phyloP scores from a whole-genome alignment of 768 basidiomycete species.

The Boletus rufocinnamomeus region DNA sequence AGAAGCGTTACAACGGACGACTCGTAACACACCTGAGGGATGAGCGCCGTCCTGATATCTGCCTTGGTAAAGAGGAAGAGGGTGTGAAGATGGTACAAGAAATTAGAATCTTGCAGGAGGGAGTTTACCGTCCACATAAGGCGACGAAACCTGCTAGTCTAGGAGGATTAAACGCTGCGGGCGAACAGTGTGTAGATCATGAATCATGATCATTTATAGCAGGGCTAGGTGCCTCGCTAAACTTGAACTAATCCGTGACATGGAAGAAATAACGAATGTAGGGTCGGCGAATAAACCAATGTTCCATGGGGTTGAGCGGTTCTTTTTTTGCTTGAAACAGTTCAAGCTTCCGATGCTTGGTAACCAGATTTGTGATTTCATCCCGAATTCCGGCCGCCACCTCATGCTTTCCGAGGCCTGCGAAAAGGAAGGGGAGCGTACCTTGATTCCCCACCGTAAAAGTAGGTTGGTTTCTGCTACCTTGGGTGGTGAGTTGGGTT shows the following conservation, averaged over 20 bases:
- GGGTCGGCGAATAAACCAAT: too few species aligned
- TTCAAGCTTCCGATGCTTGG: too few species aligned
- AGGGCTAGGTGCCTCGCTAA: not conserved
- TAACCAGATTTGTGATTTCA: not conserved
- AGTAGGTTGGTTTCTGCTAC: not conserved
- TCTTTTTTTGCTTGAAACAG: not conserved
- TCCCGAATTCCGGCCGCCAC: not conserved
- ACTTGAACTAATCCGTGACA: not conserved
- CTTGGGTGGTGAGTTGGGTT: not conserved
- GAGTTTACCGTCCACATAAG: constrained; percentile 1
- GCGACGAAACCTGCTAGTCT: not conserved
- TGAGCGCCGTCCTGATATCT: constrained; percentile 19
- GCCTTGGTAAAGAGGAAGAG: constrained; percentile 28
- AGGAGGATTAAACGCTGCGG: not conserved
- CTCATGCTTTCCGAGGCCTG: not conserved
- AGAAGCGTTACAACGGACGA: not conserved
- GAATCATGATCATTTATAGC: constrained; percentile 10
- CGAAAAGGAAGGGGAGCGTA: not conserved
- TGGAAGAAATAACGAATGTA: not conserved
- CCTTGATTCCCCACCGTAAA: not conserved
- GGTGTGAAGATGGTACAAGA: constrained; percentile 22
- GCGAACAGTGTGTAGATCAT: not conserved
- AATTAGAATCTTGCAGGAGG: not conserved
- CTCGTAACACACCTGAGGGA: constrained; percentile 20
- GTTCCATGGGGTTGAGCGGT: not conserved